Percentiles rank a stretch among this genome's conserved stretches.
These are phyloP conservation scores for Daldinia loculata DNA, from an alignment of 495 filamentous ascomycete species.

Conservation along the genomic window DNA sequence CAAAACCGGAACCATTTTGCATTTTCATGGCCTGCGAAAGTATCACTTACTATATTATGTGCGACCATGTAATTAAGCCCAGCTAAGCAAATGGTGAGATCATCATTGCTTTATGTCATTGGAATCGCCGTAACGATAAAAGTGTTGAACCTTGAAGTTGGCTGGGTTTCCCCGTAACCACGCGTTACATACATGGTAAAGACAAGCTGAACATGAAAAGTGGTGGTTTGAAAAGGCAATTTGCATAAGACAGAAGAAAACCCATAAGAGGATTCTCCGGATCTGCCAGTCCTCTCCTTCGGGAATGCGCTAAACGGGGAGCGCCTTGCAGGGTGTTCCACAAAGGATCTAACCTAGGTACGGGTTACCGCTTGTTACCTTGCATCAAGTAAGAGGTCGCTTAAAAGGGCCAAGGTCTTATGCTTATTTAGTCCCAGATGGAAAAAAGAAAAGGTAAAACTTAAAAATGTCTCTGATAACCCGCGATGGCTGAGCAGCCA, in stretches of 20 bases:
- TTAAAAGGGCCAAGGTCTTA: slow-evolving; percentile 16
- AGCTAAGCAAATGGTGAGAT: slow-evolving; percentile 25
- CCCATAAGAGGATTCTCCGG: slow-evolving; percentile 19
- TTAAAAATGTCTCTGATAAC: neutral
- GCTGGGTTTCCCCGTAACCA: neutral
- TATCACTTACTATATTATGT: slow-evolving; percentile 26
- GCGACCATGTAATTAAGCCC: slow-evolving; percentile 6
- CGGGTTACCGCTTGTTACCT: slow-evolving; percentile 25
- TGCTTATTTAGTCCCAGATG: slow-evolving; percentile 8
- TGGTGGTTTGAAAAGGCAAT: slow-evolving; percentile 3
- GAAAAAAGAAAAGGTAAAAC: slow-evolving; percentile 2
- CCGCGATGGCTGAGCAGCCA: neutral
- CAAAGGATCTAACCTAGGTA: slow-evolving; percentile 26
- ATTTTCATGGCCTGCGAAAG: neutral
- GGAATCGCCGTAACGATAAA: slow-evolving; percentile 6
- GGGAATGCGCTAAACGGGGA: slow-evolving; percentile 23
- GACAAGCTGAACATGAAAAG: neutral
- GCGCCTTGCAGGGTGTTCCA: slow-evolving; percentile 27
- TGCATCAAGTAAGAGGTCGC: slow-evolving; percentile 15
- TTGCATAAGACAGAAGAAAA: slow-evolving; percentile 12
- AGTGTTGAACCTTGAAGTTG: slow-evolving; percentile 4
- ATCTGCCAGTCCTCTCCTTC: slow-evolving; percentile 37
- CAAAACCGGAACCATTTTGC: slow-evolving; percentile 20
- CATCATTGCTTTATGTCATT: slow-evolving; percentile 18
- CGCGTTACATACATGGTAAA: neutral